These are phyloP conservation scores for Hansenula lynferdii DNA, from an alignment of 1,139 yeast genomes.

Conservation along the genomic window DNA sequence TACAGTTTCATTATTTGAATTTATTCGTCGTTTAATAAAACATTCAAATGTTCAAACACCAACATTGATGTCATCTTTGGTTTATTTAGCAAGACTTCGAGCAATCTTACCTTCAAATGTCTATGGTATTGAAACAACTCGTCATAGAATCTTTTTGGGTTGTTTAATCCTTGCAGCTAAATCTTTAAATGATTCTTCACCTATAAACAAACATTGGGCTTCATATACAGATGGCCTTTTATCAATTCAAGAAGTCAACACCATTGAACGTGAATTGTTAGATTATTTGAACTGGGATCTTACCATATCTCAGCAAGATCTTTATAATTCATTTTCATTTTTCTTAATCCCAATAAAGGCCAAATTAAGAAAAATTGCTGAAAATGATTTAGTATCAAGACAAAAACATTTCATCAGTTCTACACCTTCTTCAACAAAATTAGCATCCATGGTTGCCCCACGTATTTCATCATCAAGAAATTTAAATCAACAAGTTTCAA, in stretches of 20 bases:
- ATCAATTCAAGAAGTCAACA: constrained; percentile 72
- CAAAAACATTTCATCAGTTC: constrained; percentile 14
- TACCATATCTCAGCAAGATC: constrained; percentile 62
- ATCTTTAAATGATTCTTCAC: constrained; percentile 87
- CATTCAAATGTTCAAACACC: constrained; percentile 94
- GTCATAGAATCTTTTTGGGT: constrained; percentile 88
- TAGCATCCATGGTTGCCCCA: constrained; percentile 13
- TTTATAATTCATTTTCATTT: constrained; percentile 63
- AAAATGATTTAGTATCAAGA: constrained; percentile 16
- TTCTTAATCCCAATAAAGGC: constrained; percentile 70
- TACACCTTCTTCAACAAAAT: constrained; percentile 13
- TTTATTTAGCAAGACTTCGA: constrained; percentile 74
- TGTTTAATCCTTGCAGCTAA: constrained; percentile 87
- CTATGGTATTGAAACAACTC: constrained; percentile 88
- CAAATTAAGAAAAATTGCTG: constrained; percentile 24
- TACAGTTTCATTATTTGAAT: constrained; percentile 42
- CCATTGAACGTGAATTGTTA: constrained; percentile 86
- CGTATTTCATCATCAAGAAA: too few relatives aligned
- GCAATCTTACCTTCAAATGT: constrained; percentile 81
- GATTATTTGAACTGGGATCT: constrained; percentile 83
- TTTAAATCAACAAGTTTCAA: constrained; percentile 4
- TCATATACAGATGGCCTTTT: constrained; percentile 83
- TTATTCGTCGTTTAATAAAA: constrained; percentile 66
- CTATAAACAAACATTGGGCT: constrained; percentile 95
- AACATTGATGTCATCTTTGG: constrained; percentile 87